phyloP scores from a whole-genome alignment of 768 basidiomycete species.

The Suillus ampliporus region DNA sequence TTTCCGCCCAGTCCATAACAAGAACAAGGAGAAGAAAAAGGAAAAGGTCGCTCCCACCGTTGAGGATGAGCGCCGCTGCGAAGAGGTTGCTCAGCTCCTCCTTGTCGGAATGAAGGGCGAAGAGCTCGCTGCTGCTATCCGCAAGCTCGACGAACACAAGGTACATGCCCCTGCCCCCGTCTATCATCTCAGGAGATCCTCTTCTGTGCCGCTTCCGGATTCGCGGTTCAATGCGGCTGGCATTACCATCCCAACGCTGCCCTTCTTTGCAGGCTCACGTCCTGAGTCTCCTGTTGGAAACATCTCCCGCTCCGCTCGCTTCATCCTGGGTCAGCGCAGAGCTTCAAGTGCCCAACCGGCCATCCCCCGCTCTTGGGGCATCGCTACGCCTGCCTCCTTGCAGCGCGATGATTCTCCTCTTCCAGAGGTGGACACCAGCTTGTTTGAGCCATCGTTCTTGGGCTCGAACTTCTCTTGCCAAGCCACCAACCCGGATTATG shows the following conservation, averaged over 20 bases:
- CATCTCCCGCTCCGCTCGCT: conserved; percentile 50
- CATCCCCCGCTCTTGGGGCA: conserved; percentile 31
- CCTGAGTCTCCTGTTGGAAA: conserved; percentile 50
- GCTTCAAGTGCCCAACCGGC: conserved; percentile 54
- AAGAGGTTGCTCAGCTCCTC: conserved; percentile 66
- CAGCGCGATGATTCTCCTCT: conserved; percentile 53
- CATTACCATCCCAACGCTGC: conserved; percentile 50
- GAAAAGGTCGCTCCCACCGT: conserved; percentile 22
- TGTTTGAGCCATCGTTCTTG: conserved; percentile 53
- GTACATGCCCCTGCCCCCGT: conserved; percentile 21
- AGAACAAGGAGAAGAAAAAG: conserved; percentile 51
- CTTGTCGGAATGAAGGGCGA: conserved; percentile 75
- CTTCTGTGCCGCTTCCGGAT: conserved; percentile 66
- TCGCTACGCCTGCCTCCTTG: conserved; percentile 32
- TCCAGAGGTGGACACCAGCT: conserved; percentile 52
- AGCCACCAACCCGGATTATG: conserved; percentile 15
- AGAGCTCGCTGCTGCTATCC: conserved; percentile 64
- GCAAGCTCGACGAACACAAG: conserved; percentile 49
- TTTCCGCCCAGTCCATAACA: conserved; percentile 51
- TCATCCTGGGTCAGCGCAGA: conserved; percentile 51
- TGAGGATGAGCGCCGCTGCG: conserved; percentile 40
- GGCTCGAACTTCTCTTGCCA: conserved; percentile 34
- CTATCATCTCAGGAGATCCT: conserved; percentile 58
- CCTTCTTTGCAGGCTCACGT: conserved; percentile 46
- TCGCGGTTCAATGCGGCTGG: conserved; percentile 33